Base-by-base conservation (phyloP, 139 green algal genomes). In the Chlamydomonas sp. region DNA sequence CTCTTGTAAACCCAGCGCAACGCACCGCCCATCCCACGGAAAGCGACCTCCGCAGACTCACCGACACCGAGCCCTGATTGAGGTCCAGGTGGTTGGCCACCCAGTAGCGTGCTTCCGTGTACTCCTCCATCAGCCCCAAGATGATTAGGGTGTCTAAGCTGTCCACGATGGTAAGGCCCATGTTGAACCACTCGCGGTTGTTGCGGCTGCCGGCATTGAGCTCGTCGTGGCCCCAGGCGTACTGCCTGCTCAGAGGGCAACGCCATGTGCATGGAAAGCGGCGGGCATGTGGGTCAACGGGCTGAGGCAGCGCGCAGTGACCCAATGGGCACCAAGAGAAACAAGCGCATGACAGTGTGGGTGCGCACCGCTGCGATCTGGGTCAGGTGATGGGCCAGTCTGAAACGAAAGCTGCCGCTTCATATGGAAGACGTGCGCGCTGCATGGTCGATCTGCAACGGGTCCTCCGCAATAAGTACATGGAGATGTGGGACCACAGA, bases 141-240 rank as follows among this genome's bases (percentile, higher is more conserved):
- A 98, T 90, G 57, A 96, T 76, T 14, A 98, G 91, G 5, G 96
- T 98, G 89, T 98, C 96, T 64, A 98, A 79, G 20, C 92, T 92
- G 89, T 98, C 96, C 5, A 97, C 91, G 31, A 98, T 92, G 3
- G 95, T 98, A 2, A 98, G 89, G 0, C 92, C 92, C 79, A 98
- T 86, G 69, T 88, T 86, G 78, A 97, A 94, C 94, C 95, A 97
- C 62, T 94, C 63, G 63, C 60, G n/a, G 7, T 63, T 64, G 1
- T 72, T 83, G 77, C 72, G 62, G 67, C 84, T 86, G 57, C 71
- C 77, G 1, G 90, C 63, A 67, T 94, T 86, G 2, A 98, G 88
- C 86, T 98, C 96, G 77, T 98, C 96, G 71, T 94, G 18, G 3
- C 96, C 96, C 93, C 94, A 98, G 0, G 96, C 96, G 79, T 89